Percentiles rank a stretch among this genome's conserved stretches.
phyloP scores from a whole-genome alignment of 768 basidiomycete genomes.

The Neoboletus subvelutipes region DNA sequence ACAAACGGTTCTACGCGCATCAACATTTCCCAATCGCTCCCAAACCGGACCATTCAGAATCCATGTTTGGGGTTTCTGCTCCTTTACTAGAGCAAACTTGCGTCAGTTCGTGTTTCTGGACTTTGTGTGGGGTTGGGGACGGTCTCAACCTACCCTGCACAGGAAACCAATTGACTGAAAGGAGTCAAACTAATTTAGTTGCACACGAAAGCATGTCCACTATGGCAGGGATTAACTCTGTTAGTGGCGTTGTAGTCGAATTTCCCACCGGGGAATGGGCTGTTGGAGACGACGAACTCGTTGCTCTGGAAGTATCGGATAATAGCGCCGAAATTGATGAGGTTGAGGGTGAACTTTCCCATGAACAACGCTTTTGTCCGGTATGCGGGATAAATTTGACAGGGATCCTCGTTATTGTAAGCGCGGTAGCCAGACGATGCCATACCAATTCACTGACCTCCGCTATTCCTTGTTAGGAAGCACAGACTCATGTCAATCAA shows the following conservation, averaged over 20 bases:
- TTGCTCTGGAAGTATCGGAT: conserved; percentile 32
- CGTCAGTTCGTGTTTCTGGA: conserved; percentile 14
- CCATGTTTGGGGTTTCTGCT: conserved; percentile 21
- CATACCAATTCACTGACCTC: conserved; percentile 1
- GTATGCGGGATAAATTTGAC: conserved; percentile 24
- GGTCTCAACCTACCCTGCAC: neutral
- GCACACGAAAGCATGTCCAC: neutral
- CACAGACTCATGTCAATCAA: conserved; percentile 53
- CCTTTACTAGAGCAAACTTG: conserved; percentile 11
- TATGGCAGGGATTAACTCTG: neutral
- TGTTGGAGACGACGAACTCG: conserved; percentile 70
- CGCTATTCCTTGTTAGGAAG: conserved; percentile 38
- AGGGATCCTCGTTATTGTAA: conserved; percentile 16
- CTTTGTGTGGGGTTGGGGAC: neutral
- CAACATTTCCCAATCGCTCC: neutral
- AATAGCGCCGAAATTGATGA: conserved; percentile 22
- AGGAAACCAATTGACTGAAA: conserved; percentile 3
- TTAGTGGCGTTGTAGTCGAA: neutral
- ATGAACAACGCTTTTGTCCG: conserved; percentile 22
- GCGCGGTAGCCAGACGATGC: conserved; percentile 23
- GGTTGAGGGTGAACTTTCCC: conserved; percentile 16
- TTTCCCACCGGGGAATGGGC: conserved; percentile 58
- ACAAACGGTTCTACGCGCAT: neutral
- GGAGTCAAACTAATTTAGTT: neutral
- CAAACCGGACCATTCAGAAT: neutral